Evolutionary conservation across 768 basidiomycete species (phyloP).

Genomic region (Mycena crocata): DNA sequence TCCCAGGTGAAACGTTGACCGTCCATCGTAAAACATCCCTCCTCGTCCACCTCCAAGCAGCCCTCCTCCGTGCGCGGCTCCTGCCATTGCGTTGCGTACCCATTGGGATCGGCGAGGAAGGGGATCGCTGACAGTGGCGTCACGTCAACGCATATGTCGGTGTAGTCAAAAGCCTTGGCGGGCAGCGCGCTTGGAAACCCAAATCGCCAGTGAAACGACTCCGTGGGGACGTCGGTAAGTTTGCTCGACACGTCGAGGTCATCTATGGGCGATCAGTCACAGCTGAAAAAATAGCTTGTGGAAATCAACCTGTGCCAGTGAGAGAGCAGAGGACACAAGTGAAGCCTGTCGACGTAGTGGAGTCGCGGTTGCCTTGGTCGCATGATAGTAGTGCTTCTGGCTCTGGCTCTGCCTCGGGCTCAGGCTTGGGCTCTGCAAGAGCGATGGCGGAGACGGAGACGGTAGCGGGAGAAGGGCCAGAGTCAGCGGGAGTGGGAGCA

Average conservation of each 20-base stretch:
- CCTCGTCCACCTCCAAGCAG: not conserved
- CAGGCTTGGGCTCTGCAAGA: not conserved
- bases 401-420: no score
- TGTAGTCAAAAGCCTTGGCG: not conserved
- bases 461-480: no score
- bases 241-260: not conserved
- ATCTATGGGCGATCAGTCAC: not conserved
- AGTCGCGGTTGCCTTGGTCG: slow-evolving; percentile 12
- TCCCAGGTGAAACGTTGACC: slow-evolving; percentile 13
- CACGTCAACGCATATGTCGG: not conserved
- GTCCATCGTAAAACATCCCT: slow-evolving; percentile 11
- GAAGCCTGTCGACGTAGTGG: slow-evolving; percentile 11
- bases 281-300: not conserved
- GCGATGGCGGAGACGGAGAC: not conserved
- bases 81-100: not conserved
- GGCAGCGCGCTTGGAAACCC: not conserved
- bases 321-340: slow-evolving; percentile 17
- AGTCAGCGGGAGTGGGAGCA: no score
- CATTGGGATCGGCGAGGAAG: slow-evolving; percentile 15
- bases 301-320: not conserved
- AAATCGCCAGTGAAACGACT: slow-evolving; percentile 9
- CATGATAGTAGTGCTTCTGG: slow-evolving; percentile 1
- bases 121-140: slow-evolving; percentile 24
- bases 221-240: not conserved
- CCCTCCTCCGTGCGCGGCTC: not conserved